Conservation (phyloP, 306 rosid genomes). For the Trifolium subterraneum region DNA sequence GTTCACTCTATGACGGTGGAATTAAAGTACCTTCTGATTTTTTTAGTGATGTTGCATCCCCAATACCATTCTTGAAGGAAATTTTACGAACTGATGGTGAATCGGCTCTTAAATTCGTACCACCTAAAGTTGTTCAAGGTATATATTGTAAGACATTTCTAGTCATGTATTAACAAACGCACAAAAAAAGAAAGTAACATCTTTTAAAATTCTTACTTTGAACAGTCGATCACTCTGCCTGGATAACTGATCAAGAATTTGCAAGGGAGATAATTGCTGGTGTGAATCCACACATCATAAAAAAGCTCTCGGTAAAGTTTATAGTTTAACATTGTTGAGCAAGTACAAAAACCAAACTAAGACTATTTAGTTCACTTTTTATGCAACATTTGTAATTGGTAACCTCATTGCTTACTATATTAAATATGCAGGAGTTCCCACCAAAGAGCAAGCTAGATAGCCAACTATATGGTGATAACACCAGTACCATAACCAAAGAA, state of each 20-base stretch:
- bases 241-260: conserved; percentile 86
- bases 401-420: conserved; percentile 7
- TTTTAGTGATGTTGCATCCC: conserved; percentile 54
- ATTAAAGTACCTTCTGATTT: conserved; percentile 53
- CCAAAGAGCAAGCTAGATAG: conserved; percentile 69
- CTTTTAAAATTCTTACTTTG: conserved; percentile 35
- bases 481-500: conserved; percentile 56
- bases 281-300: conserved; percentile 65
- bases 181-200: not conserved
- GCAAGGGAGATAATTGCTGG: conserved; percentile 81
- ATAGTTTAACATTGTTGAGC: not conserved
- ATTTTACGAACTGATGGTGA: conserved; percentile 71
- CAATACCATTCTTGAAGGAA: conserved; percentile 63
- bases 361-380: not conserved
- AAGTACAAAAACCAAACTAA: not conserved
- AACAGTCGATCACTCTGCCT: conserved; percentile 59
- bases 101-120: conserved; percentile 55
- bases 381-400: too few species aligned
- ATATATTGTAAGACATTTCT: not conserved
- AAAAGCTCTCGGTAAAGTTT: conserved; percentile 45
- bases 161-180: not conserved
- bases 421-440: conserved; percentile 69
- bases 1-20: conserved; percentile 69
- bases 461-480: conserved; percentile 62
- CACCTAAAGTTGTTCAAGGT: conserved; percentile 78